Evolutionary conservation across 176 grass and related monocot species (phyloP).

Genomic region (Carex littledalei): DNA sequence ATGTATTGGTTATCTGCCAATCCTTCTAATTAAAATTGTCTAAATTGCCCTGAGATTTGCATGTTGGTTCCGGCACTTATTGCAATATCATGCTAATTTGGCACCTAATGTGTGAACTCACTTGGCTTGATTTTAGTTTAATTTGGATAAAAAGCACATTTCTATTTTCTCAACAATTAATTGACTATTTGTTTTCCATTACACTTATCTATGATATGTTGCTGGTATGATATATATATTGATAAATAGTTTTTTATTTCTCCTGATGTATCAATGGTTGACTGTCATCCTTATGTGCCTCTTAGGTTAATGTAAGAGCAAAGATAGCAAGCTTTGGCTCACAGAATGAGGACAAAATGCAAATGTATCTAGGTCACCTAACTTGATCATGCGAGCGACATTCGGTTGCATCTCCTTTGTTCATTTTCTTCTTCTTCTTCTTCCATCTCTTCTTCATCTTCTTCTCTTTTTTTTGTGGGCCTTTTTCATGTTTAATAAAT

Average conservation of each 20-base stretch:
- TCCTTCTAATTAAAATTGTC: not conserved
- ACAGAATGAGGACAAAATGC: not conserved
- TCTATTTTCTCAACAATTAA: not conserved
- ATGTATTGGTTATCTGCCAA: not conserved
- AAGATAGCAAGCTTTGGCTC: not conserved
- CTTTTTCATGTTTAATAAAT: not conserved
- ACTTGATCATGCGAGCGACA: not conserved
- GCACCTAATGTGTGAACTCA: not conserved
- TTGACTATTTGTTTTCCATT: not conserved
- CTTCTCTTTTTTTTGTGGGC: not conserved
- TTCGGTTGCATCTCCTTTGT: not conserved
- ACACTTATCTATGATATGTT: not conserved
- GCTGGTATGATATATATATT: not conserved
- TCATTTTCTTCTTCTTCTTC: not conserved
- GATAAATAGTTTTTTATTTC: not conserved
- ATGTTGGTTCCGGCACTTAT: not conserved
- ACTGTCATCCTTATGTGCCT: not conserved
- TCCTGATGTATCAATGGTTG: not conserved
- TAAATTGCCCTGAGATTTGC: not conserved
- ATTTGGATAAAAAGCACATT: not conserved
- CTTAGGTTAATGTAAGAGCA: not conserved
- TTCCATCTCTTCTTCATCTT: not conserved
- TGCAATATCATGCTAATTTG: not conserved
- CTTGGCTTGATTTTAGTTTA: not conserved
- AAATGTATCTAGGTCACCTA: constrained; percentile 1